These are phyloP conservation scores for Eucalyptus lansdowneana DNA, from an alignment of 345 rosid genomes.

Conservation along the genomic window DNA sequence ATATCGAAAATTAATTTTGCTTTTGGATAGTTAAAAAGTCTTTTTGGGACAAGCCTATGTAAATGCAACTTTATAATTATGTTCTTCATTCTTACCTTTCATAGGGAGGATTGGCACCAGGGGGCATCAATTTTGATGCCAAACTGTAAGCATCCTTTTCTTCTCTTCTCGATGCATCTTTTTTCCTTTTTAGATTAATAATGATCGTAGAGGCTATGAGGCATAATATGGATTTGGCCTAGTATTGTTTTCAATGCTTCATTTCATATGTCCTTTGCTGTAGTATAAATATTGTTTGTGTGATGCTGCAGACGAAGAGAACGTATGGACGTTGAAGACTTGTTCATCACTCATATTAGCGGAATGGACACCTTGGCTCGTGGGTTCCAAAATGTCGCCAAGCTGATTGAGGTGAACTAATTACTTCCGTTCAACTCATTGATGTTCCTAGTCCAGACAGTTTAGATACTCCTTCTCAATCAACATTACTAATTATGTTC, in stretches of 20 bases:
- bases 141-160: constrained; percentile 44
- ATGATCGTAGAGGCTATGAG: not conserved
- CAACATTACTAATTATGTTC: not conserved
- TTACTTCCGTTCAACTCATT: not conserved
- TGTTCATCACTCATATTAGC: constrained; percentile 75
- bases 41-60: not conserved
- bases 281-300: too few relatives aligned
- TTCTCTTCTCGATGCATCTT: not conserved
- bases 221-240: not conserved
- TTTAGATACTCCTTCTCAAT: not conserved
- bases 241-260: not conserved
- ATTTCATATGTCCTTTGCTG: not conserved
- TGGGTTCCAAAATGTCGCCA: constrained; percentile 77
- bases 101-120: constrained; percentile 91
- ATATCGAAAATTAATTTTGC: not conserved
- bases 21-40: not conserved
- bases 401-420: constrained; percentile 54
- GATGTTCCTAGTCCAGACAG: not conserved
- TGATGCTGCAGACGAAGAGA: constrained; percentile 72
- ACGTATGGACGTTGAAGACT: constrained; percentile 89
- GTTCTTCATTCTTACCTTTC: not conserved
- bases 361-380: constrained; percentile 91
- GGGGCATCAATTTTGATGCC: constrained; percentile 95
- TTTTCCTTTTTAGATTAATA: not conserved
- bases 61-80: not conserved